Evolutionary conservation across 768 basidiomycete species (phyloP).

Genomic region (Collybiopsis confluens): DNA sequence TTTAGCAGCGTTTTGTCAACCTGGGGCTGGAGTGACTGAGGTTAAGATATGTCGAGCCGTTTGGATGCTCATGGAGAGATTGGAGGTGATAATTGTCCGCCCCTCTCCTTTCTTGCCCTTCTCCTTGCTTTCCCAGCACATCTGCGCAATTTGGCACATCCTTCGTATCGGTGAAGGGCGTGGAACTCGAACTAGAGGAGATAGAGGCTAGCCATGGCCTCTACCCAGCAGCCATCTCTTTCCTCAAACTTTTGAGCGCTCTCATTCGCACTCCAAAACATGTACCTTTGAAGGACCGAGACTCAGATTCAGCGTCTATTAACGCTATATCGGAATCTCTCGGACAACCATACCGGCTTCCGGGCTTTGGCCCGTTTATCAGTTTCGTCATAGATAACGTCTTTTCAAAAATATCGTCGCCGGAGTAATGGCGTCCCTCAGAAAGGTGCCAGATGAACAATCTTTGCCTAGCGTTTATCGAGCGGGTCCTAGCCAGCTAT

Average conservation of each 20-base stretch:
- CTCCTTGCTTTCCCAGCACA: too few species aligned
- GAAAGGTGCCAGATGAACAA: conserved; percentile 90
- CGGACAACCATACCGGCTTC: too few species aligned
- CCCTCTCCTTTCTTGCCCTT: too few species aligned
- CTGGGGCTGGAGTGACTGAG: too few species aligned
- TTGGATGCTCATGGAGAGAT: too few species aligned
- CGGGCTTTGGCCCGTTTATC: conserved; percentile 78
- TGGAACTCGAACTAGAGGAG: conserved; percentile 84
- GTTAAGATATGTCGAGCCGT: too few species aligned
- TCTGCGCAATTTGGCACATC: too few species aligned
- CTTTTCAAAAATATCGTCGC: conserved; percentile 66
- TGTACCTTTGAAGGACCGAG: conserved; percentile 53
- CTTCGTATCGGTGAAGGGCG: conserved; percentile 64
- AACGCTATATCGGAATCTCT: too few species aligned
- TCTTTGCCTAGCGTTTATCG: conserved; percentile 78
- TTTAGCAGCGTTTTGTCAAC: too few species aligned
- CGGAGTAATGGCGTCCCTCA: conserved; percentile 70
- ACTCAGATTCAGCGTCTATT: conserved; percentile 51
- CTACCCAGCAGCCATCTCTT: conserved; percentile 88
- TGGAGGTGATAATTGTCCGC: too few species aligned
- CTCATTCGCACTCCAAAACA: conserved; percentile 82
- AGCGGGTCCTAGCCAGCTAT: conserved; percentile 77
- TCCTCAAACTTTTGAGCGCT: conserved; percentile 76
- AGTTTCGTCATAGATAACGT: conserved; percentile 90
- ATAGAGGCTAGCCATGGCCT: conserved; percentile 73